Conservation (phyloP, 2,329 filamentous ascomycete species). For the Neoarthrinium moseri region DNA sequence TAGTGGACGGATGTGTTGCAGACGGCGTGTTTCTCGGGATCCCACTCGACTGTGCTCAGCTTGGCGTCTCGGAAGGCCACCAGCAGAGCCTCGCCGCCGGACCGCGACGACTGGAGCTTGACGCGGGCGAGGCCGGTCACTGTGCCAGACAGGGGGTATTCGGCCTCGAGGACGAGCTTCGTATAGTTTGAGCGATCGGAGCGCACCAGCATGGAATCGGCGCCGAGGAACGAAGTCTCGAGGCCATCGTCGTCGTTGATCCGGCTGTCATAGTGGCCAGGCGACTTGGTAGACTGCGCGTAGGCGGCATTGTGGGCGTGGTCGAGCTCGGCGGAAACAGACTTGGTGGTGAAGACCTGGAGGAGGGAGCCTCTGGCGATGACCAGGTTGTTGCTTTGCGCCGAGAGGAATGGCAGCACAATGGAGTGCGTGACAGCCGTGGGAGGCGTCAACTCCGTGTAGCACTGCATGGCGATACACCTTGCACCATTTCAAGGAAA, state of each 20-base stretch:
- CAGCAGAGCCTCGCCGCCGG: conserved; percentile 80
- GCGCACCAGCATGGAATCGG: conserved; percentile 59
- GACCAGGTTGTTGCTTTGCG: conserved; percentile 78
- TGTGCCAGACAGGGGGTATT: conserved; percentile 81
- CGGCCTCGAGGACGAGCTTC: conserved; percentile 81
- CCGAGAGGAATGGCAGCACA: conserved; percentile 71
- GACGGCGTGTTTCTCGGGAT: conserved; percentile 74
- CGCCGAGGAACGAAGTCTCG: conserved; percentile 64
- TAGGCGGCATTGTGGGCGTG: conserved; percentile 32
- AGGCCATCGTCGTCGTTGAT: conserved; percentile 61
- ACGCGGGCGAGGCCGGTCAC: conserved; percentile 80
- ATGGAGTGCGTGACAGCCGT: conserved; percentile 91
- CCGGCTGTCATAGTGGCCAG: conserved; percentile 49
- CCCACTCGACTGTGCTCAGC: conserved; percentile 91
- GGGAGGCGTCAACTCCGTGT: conserved; percentile 91
- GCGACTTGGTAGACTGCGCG: conserved; percentile 38
- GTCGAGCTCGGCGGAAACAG: conserved; percentile 63
- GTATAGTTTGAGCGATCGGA: conserved; percentile 65
- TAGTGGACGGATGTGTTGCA: conserved; percentile 94
- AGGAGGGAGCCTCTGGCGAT: conserved; percentile 91
- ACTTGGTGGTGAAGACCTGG: conserved; percentile 80
- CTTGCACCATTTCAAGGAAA: conserved; percentile 25
- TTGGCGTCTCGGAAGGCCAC: conserved; percentile 89
- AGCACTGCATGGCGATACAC: conserved; percentile 77
- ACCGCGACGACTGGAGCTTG: conserved; percentile 69